Base-by-base conservation (phyloP, 2,329 filamentous ascomycete genomes). In the Furcasterigmium furcatum region DNA sequence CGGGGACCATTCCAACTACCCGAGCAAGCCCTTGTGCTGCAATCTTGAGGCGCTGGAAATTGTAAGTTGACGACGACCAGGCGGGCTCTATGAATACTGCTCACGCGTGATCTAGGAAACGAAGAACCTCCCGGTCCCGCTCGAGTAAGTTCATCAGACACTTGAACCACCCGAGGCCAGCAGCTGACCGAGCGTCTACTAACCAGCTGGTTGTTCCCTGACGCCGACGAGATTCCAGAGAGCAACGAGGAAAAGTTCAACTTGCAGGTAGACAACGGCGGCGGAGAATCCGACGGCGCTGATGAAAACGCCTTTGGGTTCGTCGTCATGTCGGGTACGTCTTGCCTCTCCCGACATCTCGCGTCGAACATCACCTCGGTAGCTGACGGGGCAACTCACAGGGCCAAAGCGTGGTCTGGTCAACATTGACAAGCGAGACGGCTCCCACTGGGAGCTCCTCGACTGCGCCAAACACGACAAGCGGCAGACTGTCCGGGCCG, bases 401-500 rank as follows among this genome's bases (percentile, higher is more conserved):
- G 51, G 46, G 3, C 65, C 67, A 6, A 58, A 65, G 24, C 57
- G 60, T 36, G 29, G 16, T n/a, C 29, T 32, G 12, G 16, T 32
- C 29, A 32, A n/a, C 29, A 32, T 74, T 0, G 60, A 68, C 50
- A 67, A 65, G 53, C 60, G 70, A 18, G 68, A 74, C 46, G 70
- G 70, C 12, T 72, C 68, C 4, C 64, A 69, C 56, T 73, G 64
- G 69, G 69, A 69, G 13, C 25, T 74, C 7, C 66, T 66, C 40
- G 52, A 58, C 52, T 73, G 69, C 56, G 21, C 51, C 22, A 56
- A 66, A 5, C 43, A 44, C 20, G 14, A 25, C 21, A 41, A 41
- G 34, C 40, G 43, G 29, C 46, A 18, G 16, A 47, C 46, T 2
- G 46, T 27, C 7, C 38, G 21, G 18, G 44, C 44, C 9, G 46